phyloP scores from a whole-genome alignment of 805 yeast species.

The Kuraishia borneana region DNA sequence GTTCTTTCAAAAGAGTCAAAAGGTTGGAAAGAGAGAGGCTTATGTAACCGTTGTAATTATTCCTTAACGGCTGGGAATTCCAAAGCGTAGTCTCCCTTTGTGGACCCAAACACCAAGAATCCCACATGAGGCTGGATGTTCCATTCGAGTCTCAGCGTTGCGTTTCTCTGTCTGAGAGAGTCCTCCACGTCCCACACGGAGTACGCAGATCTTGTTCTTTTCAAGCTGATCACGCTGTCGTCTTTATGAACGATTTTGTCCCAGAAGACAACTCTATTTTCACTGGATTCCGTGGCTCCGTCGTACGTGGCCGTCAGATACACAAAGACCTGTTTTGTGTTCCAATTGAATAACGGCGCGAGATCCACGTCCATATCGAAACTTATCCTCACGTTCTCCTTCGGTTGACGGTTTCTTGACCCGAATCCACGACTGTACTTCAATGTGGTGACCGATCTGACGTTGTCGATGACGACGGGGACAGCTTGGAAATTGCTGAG shows the following conservation, averaged over 20 bases:
- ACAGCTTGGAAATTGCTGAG: conserved; percentile 1
- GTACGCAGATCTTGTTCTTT: conserved; percentile 56
- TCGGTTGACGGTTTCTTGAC: conserved; percentile 50
- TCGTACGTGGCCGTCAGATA: conserved; percentile 81
- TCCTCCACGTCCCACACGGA: conserved; percentile 79
- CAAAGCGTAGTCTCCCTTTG: conserved; percentile 15
- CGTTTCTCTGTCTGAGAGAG: conserved; percentile 48
- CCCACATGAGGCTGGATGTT: conserved; percentile 91
- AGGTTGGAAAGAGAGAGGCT: too few relatives aligned
- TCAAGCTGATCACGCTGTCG: conserved; percentile 45
- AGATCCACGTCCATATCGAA: conserved; percentile 74
- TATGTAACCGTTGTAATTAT: too few relatives aligned
- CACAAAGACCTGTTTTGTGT: conserved; percentile 91
- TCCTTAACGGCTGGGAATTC: conserved; percentile 9
- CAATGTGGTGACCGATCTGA: conserved; percentile 20
- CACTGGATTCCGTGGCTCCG: conserved; percentile 24
- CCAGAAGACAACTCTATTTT: conserved; percentile 78
- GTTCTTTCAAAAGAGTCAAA: too few relatives aligned
- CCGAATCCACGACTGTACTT: conserved; percentile 59
- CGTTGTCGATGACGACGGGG: background rate
- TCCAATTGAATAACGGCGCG: conserved; percentile 83
- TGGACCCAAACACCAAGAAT: conserved; percentile 58
- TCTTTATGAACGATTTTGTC: conserved; percentile 57
- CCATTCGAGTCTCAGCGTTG: conserved; percentile 70
- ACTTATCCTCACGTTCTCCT: conserved; percentile 60